These are phyloP conservation scores for Pseudopyricularia cyperi DNA, from an alignment of 2,329 filamentous ascomycete species.

Conservation along the genomic window DNA sequence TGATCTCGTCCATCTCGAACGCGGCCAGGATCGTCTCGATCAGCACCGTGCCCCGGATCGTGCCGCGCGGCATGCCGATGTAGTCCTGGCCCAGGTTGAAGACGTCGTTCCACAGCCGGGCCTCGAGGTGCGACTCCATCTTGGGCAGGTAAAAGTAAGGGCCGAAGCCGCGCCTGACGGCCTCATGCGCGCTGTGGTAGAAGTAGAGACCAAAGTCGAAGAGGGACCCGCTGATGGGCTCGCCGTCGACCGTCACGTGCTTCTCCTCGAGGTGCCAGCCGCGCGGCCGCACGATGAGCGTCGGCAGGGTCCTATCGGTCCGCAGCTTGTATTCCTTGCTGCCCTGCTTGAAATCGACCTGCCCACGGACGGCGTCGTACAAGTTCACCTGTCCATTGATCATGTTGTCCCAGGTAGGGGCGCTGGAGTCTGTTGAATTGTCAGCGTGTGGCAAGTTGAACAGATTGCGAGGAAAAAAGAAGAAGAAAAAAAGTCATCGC, in stretches of 20 bases:
- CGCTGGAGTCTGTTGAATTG: conserved; percentile 60
- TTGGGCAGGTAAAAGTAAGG: conserved; percentile 98
- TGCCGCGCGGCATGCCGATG: conserved; percentile 78
- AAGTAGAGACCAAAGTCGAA: conserved; percentile 99
- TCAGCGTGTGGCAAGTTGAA: too few species aligned
- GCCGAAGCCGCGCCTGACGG: conserved; percentile 69
- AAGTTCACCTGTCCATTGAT: conserved; percentile 96
- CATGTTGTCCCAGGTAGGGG: conserved; percentile 99
- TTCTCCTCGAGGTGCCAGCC: conserved; percentile 99
- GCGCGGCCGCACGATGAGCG: conserved; percentile 84
- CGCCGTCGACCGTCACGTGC: conserved; percentile 90
- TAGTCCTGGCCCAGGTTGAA: conserved; percentile 95
- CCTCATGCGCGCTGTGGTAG: conserved; percentile 91
- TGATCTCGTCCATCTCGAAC: conserved; percentile 99
- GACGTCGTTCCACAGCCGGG: conserved; percentile 92
- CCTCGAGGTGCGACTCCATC: conserved; percentile 97
- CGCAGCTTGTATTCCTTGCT: conserved; percentile 95
- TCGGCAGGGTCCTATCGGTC: conserved; percentile 73
- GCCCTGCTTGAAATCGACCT: conserved; percentile 94
- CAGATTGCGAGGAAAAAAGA: too few species aligned
- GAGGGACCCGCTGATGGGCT: conserved; percentile 81
- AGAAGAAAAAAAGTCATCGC: too few species aligned
- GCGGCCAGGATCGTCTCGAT: conserved; percentile 97
- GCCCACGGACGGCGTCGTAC: conserved; percentile 85
- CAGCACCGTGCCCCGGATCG: conserved; percentile 85